phyloP scores from a whole-genome alignment of 1,139 yeast genomes.

The Yamadazyma dendronema region DNA sequence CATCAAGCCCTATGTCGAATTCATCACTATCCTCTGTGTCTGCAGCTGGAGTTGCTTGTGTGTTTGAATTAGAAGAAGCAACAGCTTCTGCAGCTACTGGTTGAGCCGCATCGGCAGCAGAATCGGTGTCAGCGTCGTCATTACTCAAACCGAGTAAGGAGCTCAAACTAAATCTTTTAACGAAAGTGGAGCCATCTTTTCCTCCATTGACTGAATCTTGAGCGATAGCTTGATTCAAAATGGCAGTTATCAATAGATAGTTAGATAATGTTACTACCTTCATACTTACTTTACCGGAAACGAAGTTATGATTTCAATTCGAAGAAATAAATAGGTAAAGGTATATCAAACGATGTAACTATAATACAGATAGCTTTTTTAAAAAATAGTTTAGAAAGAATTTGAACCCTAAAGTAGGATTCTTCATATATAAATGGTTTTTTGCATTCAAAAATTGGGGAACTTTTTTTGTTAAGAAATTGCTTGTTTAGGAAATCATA shows the following conservation, averaged over 20 bases:
- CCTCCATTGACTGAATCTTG: constrained; percentile 7
- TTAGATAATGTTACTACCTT: constrained; percentile 14
- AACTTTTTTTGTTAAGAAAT: not conserved
- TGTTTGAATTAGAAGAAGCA: not conserved
- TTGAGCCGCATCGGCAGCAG: constrained; percentile 10
- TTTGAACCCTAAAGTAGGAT: not conserved
- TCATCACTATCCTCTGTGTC: constrained; percentile 2
- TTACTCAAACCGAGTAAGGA: constrained; percentile 9
- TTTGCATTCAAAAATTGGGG: constrained; percentile 5
- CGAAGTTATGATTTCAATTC: not conserved
- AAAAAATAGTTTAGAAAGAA: constrained; percentile 2
- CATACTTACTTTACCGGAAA: constrained; percentile 9
- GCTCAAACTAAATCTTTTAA: constrained; percentile 16
- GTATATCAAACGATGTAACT: constrained; percentile 1
- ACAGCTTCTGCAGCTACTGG: constrained; percentile 11
- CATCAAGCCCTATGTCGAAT: constrained; percentile 1
- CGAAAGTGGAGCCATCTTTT: constrained; percentile 7
- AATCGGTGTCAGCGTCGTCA: constrained; percentile 7
- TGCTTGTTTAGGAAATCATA: constrained; percentile 7
- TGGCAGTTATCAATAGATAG: constrained; percentile 14
- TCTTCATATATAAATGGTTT: constrained; percentile 6
- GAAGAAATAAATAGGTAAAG: not conserved
- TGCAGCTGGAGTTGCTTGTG: constrained; percentile 2
- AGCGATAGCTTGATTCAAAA: constrained; percentile 14
- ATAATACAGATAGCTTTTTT: constrained; percentile 4